Conservation (phyloP, 768 basidiomycete species). For the Lactarius psammicola region DNA sequence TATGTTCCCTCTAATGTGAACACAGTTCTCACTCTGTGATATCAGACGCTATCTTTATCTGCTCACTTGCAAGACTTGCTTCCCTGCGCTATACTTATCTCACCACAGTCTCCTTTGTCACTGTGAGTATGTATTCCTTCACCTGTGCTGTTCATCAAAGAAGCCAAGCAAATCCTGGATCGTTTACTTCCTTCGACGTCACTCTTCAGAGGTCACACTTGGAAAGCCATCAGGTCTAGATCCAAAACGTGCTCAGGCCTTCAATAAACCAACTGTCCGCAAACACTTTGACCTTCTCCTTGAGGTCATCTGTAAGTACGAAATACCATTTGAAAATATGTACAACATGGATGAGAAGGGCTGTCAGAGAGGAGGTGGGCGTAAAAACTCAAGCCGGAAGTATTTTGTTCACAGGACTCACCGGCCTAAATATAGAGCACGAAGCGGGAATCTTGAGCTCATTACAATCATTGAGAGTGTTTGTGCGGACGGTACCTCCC, state of each 20-base stretch:
- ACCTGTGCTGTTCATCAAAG: too few relatives aligned
- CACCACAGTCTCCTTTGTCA: too few relatives aligned
- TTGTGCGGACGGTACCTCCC: background rate
- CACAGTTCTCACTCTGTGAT: too few relatives aligned
- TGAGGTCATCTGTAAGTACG: background rate
- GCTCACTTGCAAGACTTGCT: too few relatives aligned
- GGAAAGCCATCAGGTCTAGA: constrained; percentile 36
- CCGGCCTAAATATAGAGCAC: background rate
- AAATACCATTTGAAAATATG: too few relatives aligned
- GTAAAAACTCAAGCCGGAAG: background rate
- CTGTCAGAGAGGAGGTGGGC: constrained; percentile 3
- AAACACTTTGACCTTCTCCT: constrained; percentile 14
- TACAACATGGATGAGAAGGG: background rate
- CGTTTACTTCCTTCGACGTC: too few relatives aligned
- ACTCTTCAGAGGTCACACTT: constrained; percentile 30
- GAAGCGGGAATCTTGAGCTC: constrained; percentile 1
- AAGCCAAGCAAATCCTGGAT: too few relatives aligned
- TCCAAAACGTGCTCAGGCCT: constrained; percentile 36
- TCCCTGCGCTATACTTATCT: too few relatives aligned
- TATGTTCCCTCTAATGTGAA: too few relatives aligned
- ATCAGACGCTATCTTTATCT: too few relatives aligned
- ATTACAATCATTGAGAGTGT: constrained; percentile 14
- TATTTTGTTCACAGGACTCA: background rate
- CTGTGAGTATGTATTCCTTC: too few relatives aligned
- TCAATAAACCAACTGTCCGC: constrained; percentile 34